phyloP scores from a whole-genome alignment of 192 early-diverging fungal species.

The Coemansia umbellata region DNA sequence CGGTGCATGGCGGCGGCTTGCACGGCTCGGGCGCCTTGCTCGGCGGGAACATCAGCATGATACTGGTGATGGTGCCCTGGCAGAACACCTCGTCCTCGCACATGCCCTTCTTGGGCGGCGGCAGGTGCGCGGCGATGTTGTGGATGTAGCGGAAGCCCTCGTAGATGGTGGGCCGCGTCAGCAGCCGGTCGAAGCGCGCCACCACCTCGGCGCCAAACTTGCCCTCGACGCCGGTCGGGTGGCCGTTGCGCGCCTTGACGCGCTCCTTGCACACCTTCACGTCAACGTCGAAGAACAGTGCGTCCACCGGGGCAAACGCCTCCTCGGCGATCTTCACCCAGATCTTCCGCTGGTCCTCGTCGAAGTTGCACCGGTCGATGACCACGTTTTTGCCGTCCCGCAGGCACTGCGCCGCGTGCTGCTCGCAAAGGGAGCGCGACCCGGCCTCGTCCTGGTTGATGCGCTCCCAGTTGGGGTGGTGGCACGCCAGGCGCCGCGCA shows the following conservation, averaged over 20 bases:
- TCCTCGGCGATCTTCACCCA: slow-evolving; percentile 66
- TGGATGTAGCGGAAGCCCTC: slow-evolving; percentile 54
- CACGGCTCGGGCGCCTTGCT: slow-evolving; percentile 41
- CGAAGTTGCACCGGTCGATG: slow-evolving; percentile 79
- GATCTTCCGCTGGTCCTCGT: slow-evolving; percentile 64
- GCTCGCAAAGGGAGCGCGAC: slow-evolving; percentile 63
- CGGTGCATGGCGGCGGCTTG: slow-evolving; percentile 15
- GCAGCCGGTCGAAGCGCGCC: slow-evolving; percentile 53
- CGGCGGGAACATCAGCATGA: slow-evolving; percentile 50
- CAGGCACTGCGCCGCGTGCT: slow-evolving; percentile 41
- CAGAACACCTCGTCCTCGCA: slow-evolving; percentile 48
- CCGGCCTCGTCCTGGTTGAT: slow-evolving; percentile 76
- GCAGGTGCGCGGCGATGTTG: slow-evolving; percentile 49
- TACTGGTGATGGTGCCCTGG: slow-evolving; percentile 36
- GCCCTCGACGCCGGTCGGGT: slow-evolving; percentile 71
- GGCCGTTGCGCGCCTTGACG: slow-evolving; percentile 57
- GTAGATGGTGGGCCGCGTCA: slow-evolving; percentile 49
- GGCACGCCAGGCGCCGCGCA: slow-evolving; percentile 47
- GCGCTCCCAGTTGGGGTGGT: slow-evolving; percentile 55
- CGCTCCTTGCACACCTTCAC: slow-evolving; percentile 60
- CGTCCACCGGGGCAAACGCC: slow-evolving; percentile 57
- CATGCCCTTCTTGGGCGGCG: slow-evolving; percentile 44
- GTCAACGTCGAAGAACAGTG: slow-evolving; percentile 65
- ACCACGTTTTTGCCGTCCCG: slow-evolving; percentile 62
- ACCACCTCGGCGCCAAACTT: slow-evolving; percentile 59